A percentile compares a stretch with the other conserved stretches of the same genome.
These are phyloP conservation scores for Metschnikowia borealis DNA, from an alignment of 805 yeast species.

Conservation along the genomic window DNA sequence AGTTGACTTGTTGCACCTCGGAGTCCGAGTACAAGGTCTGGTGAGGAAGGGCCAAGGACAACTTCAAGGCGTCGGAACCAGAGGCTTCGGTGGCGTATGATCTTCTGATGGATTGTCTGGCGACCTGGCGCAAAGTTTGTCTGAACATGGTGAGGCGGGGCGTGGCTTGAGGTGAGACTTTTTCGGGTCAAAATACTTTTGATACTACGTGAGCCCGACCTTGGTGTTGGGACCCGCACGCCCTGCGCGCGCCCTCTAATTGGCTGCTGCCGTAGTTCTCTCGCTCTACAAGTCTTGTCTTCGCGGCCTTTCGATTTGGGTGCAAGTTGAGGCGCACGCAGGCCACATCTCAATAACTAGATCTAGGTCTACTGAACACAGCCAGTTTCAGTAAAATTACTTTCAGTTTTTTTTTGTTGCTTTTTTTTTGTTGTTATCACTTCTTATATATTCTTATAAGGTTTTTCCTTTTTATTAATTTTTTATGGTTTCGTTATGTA, in stretches of 20 bases:
- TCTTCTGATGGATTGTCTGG: slow-evolving; percentile 67
- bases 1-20: slow-evolving; percentile 75
- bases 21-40: slow-evolving; percentile 57
- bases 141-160: slow-evolving; percentile 46
- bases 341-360: neutral
- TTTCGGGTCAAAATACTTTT: slow-evolving; percentile 3
- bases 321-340: neutral
- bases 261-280: slow-evolving; percentile 20
- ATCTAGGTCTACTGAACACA: no score
- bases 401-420: no score
- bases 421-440: no score
- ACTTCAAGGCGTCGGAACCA: slow-evolving; percentile 63
- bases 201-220: slow-evolving; percentile 9
- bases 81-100: slow-evolving; percentile 83
- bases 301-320: neutral
- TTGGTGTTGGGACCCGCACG: slow-evolving; percentile 18
- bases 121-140: slow-evolving; percentile 57
- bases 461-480: no score
- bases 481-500: no score
- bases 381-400: no score
- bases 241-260: slow-evolving; percentile 25
- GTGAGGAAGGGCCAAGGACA: slow-evolving; percentile 90
- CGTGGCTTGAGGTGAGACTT: slow-evolving; percentile 3
- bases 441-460: no score
- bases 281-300: neutral